A percentile compares a stretch with the other conserved stretches of the same genome.
Conservation (phyloP, 345 rosid genomes). For the Sonneratia caseolaris region DNA sequence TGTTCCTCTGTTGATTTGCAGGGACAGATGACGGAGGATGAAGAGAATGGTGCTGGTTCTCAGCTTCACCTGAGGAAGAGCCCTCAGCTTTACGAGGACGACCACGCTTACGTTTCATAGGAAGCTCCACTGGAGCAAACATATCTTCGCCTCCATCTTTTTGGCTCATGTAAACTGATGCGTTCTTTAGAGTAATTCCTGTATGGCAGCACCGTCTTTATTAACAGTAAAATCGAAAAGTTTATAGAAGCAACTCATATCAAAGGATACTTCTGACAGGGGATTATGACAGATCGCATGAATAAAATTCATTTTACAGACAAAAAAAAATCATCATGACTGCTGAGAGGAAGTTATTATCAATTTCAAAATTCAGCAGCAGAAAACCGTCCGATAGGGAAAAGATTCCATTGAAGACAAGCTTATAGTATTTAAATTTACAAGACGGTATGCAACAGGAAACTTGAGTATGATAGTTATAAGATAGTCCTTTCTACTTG, state of each 20-base stretch:
- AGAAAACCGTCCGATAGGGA: background rate
- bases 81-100: slow-evolving; percentile 3
- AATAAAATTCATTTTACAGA: no score
- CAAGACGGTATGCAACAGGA: no score
- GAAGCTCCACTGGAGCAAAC: background rate
- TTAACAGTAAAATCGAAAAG: background rate
- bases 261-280: no score
- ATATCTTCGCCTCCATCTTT: background rate
- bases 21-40: background rate
- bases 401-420: no score
- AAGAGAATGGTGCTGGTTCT: background rate
- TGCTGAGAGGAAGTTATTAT: background rate
- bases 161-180: background rate
- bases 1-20: background rate
- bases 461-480: no score
- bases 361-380: no score
- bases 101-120: slow-evolving; percentile 4
- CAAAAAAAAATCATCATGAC: background rate
- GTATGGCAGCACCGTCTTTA: background rate
- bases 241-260: no score
- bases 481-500: no score
- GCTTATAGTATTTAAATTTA: no score
- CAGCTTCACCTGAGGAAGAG: background rate
- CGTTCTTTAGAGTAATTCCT: background rate
- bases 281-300: no score